Conservation (phyloP, 169 alveolate genomes). For the Pseudocohnilembus persalinus region DNA sequence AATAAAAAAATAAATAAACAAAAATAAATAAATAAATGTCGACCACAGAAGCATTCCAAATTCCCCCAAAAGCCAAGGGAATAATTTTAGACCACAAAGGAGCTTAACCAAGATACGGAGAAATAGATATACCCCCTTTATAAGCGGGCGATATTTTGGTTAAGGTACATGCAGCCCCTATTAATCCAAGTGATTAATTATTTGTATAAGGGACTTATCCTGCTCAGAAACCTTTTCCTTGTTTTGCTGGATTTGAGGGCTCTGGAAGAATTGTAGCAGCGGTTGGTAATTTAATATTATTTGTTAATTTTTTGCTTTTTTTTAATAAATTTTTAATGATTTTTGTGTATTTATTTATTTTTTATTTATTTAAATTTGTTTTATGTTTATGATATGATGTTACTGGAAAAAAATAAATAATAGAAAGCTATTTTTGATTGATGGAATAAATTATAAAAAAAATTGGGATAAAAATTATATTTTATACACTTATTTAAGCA, state of each 20-base stretch:
- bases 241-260: constrained; percentile 82
- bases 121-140: constrained; percentile 53
- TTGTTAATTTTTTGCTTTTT: constrained; percentile 1
- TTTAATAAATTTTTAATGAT: no score
- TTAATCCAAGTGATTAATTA: constrained; percentile 72
- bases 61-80: constrained; percentile 31
- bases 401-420: constrained; percentile 28
- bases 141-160: constrained; percentile 62
- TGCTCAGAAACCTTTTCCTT: constrained; percentile 47
- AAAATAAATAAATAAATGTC: background rate
- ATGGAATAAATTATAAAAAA: no score
- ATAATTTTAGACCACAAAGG: constrained; percentile 43
- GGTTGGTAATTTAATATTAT: constrained; percentile 71
- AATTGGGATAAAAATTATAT: no score
- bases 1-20: background rate
- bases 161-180: constrained; percentile 70
- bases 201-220: constrained; percentile 57
- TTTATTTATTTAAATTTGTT: no score
- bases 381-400: constrained; percentile 18
- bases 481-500: no score
- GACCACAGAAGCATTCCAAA: background rate
- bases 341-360: no score
- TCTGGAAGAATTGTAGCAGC: constrained; percentile 70
- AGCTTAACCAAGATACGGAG: constrained; percentile 19
- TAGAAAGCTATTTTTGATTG: no score